Percentiles rank a stretch among this genome's conserved stretches.
phyloP scores from a whole-genome alignment of 2,329 filamentous ascomycete species.

The Aspergillus transmontanensis region DNA sequence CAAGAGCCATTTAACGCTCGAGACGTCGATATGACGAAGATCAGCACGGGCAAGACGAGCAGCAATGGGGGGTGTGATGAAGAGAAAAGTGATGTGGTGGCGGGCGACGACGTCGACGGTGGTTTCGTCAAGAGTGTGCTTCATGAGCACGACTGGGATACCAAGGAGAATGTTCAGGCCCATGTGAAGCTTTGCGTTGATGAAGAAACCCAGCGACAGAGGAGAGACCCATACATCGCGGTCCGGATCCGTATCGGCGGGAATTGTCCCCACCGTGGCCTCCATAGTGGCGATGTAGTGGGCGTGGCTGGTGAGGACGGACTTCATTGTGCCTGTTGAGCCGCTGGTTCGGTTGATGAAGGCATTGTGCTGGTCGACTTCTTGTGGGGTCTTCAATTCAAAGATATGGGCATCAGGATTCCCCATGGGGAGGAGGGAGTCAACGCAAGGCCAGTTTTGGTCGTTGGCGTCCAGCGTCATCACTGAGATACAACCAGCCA shows the following conservation, averaged over 20 bases:
- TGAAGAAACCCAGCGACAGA: slow-evolving; percentile 29
- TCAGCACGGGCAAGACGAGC: slow-evolving; percentile 23
- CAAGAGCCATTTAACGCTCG: slow-evolving; percentile 30
- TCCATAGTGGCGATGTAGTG: slow-evolving; percentile 26
- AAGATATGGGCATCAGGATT: slow-evolving; percentile 2
- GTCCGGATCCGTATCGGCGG: slow-evolving; percentile 23
- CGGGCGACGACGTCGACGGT: slow-evolving; percentile 21
- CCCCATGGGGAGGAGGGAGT: neutral
- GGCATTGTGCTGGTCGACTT: slow-evolving; percentile 16
- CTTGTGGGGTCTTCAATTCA: neutral
- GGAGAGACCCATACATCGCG: slow-evolving; percentile 27
- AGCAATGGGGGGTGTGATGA: slow-evolving; percentile 27
- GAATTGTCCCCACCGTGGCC: slow-evolving; percentile 23
- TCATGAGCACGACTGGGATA: slow-evolving; percentile 29
- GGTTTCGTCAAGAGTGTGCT: slow-evolving; percentile 19
- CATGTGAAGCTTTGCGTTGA: slow-evolving; percentile 31
- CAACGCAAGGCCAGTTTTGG: slow-evolving; percentile 1
- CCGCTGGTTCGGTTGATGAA: slow-evolving; percentile 28
- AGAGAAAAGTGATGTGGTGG: slow-evolving; percentile 26
- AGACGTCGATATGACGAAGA: slow-evolving; percentile 12
- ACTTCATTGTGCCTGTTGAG: slow-evolving; percentile 23
- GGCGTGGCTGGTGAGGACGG: slow-evolving; percentile 24
- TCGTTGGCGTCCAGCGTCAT: slow-evolving; percentile 9
- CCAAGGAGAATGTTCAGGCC: slow-evolving; percentile 29
- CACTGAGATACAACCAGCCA: slow-evolving; percentile 11